Evolutionary conservation across 345 rosid genomes (phyloP), one percentile per base, ranked within the genome.

Genomic region (Combretum micranthum): DNA sequence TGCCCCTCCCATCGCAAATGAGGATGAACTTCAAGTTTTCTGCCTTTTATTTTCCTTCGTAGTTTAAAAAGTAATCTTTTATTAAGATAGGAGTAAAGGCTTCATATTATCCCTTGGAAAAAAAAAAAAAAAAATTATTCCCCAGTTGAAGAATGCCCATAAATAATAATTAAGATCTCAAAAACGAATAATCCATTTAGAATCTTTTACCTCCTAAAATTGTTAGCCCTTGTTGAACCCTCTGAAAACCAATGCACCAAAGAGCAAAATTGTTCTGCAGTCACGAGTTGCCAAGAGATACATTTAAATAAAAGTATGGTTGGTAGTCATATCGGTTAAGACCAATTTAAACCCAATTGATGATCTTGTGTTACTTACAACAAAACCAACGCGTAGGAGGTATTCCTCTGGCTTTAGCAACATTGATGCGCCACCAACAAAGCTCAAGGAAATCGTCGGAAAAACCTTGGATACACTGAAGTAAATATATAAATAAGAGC

Each of bases 141-240:
- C 32, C 6, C 6, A 25, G 4, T 25, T 25, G 32, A 7, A 25
- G 32, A 25, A 45, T 12, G n/a, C 10, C 37, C 18, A 2, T 15
- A 47, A 47, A 17, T 47, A 16, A 8, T 25, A 25, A 3, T 3
- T 25, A 25, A 25, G 32, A 25, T n/a, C 20, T 13, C 17, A 16
- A 39, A 17, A 15, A 22, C 26, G 4, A 12, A 42, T 47, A n/a
- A n/a, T n/a, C n/a, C n/a, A n/a, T n/a, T n/a, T n/a, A n/a, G n/a
- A n/a, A n/a, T n/a, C n/a, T n/a, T 23, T 60, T 50, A 88, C 98
- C 98, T 84, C 98, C 98, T 69, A 92, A 77, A 53, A 91, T 91
- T n/a, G 83, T 71, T 45, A 82, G 72, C 58, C 74, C 81, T 56
- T 77, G 87, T 17, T 62, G 84, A 60, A 66, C 63, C 68, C 67